Percentiles rank a stretch among this genome's conserved stretches.
Conservation (phyloP, 1,284 basidiomycete species). For the Leccinum fuscescens region DNA sequence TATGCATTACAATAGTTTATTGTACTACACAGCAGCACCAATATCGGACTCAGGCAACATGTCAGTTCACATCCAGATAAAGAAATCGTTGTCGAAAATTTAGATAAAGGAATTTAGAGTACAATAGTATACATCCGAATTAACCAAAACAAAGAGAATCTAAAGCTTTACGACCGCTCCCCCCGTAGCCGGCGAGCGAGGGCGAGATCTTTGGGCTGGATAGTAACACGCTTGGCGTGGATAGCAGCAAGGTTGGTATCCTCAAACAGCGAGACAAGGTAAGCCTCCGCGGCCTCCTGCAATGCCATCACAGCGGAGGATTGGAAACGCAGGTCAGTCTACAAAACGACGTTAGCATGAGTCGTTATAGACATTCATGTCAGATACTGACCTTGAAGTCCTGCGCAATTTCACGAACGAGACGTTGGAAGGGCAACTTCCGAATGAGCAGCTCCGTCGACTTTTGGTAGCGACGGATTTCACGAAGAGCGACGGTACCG, state of each 20-base stretch:
- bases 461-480: slow-evolving; percentile 96
- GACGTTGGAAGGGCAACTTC: slow-evolving; percentile 89
- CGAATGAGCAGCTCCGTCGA: slow-evolving; percentile 91
- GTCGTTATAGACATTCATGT: not conserved
- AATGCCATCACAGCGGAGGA: slow-evolving; percentile 74
- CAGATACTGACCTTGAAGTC: slow-evolving; percentile 59
- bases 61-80: not conserved
- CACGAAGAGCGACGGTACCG: slow-evolving; percentile 95
- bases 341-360: not conserved
- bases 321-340: slow-evolving; percentile 79
- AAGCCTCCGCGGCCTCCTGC: slow-evolving; percentile 76
- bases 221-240: slow-evolving; percentile 71
- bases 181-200: slow-evolving; percentile 35
- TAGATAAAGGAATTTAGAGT: not conserved
- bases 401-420: slow-evolving; percentile 59
- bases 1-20: too few species aligned
- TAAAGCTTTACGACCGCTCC: slow-evolving; percentile 27
- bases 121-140: slow-evolving; percentile 1
- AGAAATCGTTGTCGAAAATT: not conserved
- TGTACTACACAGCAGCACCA: not conserved
- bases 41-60: not conserved
- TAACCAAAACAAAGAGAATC: not conserved
- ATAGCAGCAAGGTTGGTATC: slow-evolving; percentile 72
- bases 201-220: slow-evolving; percentile 71
- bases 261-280: slow-evolving; percentile 79